Evolutionary conservation across 352 stramenopile species (phyloP), one percentile per base, ranked within the genome.

Genomic region (Phytophthora ohioensis): DNA sequence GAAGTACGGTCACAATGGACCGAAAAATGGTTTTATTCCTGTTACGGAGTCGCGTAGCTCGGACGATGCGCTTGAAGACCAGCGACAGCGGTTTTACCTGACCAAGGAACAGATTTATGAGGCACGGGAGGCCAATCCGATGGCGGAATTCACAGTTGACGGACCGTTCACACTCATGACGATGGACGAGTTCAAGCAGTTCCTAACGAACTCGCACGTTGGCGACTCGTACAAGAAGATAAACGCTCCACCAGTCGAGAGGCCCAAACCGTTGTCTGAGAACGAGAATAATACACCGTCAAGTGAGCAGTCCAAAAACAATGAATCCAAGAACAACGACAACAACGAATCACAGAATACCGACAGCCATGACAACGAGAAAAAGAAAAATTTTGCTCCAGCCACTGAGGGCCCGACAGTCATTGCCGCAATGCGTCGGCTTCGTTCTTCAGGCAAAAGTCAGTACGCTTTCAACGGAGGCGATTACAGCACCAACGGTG

Each of bases 111-210:
- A 78, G 34, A 77, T 87, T 60, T 43, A 57, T 7, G 57, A 82
- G 46, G 73, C 78, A 11, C 56, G 75, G 5, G 53, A 55, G 52
- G 34, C 64, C 12, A 84, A 90, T 55, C 79, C 81, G 9, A 49
- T 75, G 31, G 82, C 82, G 15, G 48, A 69, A 11, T 88, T 91
- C 57, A 71, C 59, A 9, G 79, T 67, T 5, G 74, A 89, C 42
- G 69, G 78, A 45, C 80, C 75, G 21, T 88, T 91, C 61, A 76
- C 80, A 32, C 67, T 91, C 9, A 78, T 91, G 69, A 87, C 82
- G 6, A 67, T 79, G 51, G 73, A 79, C 0, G 82, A 91, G 43
- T 91, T 91, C 45, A 71, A 73, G 21, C 31, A 67, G 31, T 87
- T 82, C 51, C 55, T 84, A 11, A 54, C 67, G 1, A 87, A 87